phyloP scores from a whole-genome alignment of 2,329 filamentous ascomycete genomes.

The Kalmusia sp. region DNA sequence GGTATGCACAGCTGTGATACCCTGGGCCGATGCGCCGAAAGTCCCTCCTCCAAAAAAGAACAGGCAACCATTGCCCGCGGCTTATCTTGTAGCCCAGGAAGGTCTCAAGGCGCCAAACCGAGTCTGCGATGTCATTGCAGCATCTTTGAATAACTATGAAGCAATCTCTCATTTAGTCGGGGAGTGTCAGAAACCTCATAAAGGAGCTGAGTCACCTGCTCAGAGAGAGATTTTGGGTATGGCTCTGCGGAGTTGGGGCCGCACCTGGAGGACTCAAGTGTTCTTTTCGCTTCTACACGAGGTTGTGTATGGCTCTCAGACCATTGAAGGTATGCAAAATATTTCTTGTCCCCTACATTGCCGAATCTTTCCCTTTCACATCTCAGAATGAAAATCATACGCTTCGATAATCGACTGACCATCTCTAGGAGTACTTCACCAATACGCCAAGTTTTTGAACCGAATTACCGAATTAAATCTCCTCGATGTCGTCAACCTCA shows the following conservation, averaged over 20 bases:
- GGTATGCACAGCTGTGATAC: constrained; percentile 76
- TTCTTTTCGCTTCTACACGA: constrained; percentile 73
- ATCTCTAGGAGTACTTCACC: constrained; percentile 52
- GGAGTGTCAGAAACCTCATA: constrained; percentile 53
- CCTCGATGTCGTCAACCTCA: constrained; percentile 57
- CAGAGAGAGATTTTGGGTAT: constrained; percentile 73
- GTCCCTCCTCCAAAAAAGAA: constrained; percentile 57
- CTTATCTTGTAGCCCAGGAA: constrained; percentile 72
- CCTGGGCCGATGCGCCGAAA: constrained; percentile 68
- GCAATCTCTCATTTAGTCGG: constrained; percentile 71
- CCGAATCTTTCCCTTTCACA: background rate
- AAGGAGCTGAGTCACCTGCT: constrained; percentile 39
- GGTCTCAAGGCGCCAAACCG: constrained; percentile 83
- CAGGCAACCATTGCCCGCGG: constrained; percentile 50
- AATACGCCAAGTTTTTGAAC: constrained; percentile 62
- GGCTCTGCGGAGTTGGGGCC: constrained; percentile 76
- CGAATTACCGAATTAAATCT: constrained; percentile 60
- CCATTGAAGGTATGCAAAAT: constrained; percentile 51
- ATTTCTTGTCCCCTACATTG: background rate
- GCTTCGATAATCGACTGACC: constrained; percentile 18
- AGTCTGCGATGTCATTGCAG: constrained; percentile 70
- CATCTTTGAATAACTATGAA: constrained; percentile 66
- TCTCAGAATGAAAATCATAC: background rate
- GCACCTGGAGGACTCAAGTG: constrained; percentile 75
- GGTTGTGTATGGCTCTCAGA: constrained; percentile 51